phyloP scores from a whole-genome alignment of 495 filamentous ascomycete genomes.

The Tuber borchii region DNA sequence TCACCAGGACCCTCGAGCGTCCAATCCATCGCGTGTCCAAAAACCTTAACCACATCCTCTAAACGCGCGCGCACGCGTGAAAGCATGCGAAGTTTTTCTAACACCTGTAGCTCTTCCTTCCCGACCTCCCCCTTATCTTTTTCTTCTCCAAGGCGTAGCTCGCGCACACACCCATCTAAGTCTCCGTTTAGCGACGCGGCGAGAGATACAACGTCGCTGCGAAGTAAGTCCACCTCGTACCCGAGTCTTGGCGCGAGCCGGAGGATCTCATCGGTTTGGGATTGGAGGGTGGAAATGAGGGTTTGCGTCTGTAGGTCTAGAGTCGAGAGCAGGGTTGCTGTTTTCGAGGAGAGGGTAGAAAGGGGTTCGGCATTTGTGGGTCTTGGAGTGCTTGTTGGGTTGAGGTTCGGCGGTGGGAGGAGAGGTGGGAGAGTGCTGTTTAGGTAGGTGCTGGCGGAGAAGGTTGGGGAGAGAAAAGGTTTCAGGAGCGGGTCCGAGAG shows the following conservation, averaged over 20 bases:
- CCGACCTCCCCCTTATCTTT: slow-evolving; percentile 25
- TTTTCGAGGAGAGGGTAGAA: slow-evolving; percentile 68
- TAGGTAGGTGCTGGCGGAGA: slow-evolving; percentile 74
- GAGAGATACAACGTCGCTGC: slow-evolving; percentile 77
- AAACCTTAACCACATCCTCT: slow-evolving; percentile 77
- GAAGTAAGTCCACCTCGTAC: slow-evolving; percentile 89
- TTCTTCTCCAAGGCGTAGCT: slow-evolving; percentile 37
- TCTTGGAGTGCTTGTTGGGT: slow-evolving; percentile 32
- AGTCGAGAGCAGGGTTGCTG: slow-evolving; percentile 76
- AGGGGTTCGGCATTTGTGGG: slow-evolving; percentile 53
- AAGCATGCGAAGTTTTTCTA: slow-evolving; percentile 72
- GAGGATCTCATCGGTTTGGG: slow-evolving; percentile 89
- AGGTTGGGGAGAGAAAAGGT: slow-evolving; percentile 64
- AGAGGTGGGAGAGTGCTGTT: slow-evolving; percentile 66
- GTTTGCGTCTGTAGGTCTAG: slow-evolving; percentile 80
- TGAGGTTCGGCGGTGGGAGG: slow-evolving; percentile 45
- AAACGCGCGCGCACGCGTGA: slow-evolving; percentile 72
- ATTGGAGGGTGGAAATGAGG: slow-evolving; percentile 73
- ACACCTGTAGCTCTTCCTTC: slow-evolving; percentile 57
- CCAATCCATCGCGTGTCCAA: slow-evolving; percentile 91
- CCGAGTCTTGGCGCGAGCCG: slow-evolving; percentile 76
- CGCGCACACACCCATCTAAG: slow-evolving; percentile 61
- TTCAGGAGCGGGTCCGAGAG: slow-evolving; percentile 56
- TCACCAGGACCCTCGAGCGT: slow-evolving; percentile 74
- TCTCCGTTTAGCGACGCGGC: slow-evolving; percentile 63